Percentiles rank a stretch among this genome's conserved stretches.
phyloP scores from a whole-genome alignment of 139 green algal genomes.

The Asterochloris sp. region DNA sequence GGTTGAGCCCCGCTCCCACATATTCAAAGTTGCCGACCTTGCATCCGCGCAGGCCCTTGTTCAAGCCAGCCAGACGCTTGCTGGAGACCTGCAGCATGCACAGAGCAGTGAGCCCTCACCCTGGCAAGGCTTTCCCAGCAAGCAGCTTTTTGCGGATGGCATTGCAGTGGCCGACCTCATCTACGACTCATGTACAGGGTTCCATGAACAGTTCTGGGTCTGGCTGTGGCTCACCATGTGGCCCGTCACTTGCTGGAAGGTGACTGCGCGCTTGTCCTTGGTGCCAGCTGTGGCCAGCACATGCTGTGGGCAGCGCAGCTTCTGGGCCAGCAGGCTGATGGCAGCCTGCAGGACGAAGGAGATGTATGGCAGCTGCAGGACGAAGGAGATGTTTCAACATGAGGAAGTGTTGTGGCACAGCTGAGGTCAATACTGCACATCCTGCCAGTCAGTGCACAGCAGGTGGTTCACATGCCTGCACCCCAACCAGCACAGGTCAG shows the following conservation, averaged over 20 bases:
- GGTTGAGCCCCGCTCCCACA: constrained; percentile 6
- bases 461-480: background rate
- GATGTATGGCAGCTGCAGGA: background rate
- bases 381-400: background rate
- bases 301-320: constrained; percentile 32
- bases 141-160: background rate
- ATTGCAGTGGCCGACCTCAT: background rate
- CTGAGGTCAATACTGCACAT: background rate
- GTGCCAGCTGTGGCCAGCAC: constrained; percentile 71
- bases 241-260: constrained; percentile 73
- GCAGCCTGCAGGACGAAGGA: constrained; percentile 25
- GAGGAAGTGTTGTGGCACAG: background rate
- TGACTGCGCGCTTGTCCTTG: constrained; percentile 95
- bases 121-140: no score
- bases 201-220: background rate
- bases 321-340: constrained; percentile 34
- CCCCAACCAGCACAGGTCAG: background rate
- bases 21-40: constrained; percentile 31
- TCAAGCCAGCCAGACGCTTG: background rate
- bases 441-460: background rate
- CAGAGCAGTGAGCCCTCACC: no score
- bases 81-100: constrained; percentile 2
- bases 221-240: constrained; percentile 43
- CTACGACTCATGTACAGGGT: background rate
- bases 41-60: constrained; percentile 3